phyloP scores from a whole-genome alignment of 129 eudicot species.

The Centella asiatica region DNA sequence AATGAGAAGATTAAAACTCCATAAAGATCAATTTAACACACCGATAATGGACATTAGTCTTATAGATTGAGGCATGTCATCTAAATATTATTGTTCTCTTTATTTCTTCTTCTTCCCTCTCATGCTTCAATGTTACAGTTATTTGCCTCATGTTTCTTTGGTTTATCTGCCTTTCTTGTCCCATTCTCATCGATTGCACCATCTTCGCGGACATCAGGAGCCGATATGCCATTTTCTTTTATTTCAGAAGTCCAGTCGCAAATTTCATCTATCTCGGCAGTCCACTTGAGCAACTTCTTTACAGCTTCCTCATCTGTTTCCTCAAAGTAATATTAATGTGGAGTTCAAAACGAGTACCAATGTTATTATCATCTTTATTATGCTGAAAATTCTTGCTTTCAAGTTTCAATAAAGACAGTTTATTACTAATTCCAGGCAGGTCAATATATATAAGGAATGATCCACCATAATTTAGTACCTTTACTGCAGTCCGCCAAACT shows the following conservation, averaged over 20 bases:
- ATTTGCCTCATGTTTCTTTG: not conserved
- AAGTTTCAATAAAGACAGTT: not conserved
- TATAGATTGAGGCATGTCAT: not conserved
- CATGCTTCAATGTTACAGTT: not conserved
- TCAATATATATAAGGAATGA: too few species aligned
- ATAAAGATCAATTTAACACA: not conserved
- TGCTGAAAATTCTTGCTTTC: not conserved
- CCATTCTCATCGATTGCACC: not conserved
- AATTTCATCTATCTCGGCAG: not conserved
- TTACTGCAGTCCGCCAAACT: too few species aligned
- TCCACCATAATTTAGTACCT: too few species aligned
- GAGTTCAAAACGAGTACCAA: not conserved
- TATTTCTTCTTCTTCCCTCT: not conserved
- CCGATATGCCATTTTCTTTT: not conserved
- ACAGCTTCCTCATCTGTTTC: slow-evolving; percentile 31
- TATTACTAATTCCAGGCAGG: too few species aligned
- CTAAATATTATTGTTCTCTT: not conserved
- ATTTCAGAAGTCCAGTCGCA: not conserved
- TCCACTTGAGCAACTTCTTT: slow-evolving; percentile 17
- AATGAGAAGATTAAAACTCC: too few species aligned
- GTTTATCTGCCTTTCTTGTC: not conserved
- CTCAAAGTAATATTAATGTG: not conserved
- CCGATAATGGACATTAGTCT: not conserved
- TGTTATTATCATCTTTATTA: not conserved
- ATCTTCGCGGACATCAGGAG: not conserved